phyloP scores from a whole-genome alignment of 2,329 filamentous ascomycete species.

The Diplodia sapinea region DNA sequence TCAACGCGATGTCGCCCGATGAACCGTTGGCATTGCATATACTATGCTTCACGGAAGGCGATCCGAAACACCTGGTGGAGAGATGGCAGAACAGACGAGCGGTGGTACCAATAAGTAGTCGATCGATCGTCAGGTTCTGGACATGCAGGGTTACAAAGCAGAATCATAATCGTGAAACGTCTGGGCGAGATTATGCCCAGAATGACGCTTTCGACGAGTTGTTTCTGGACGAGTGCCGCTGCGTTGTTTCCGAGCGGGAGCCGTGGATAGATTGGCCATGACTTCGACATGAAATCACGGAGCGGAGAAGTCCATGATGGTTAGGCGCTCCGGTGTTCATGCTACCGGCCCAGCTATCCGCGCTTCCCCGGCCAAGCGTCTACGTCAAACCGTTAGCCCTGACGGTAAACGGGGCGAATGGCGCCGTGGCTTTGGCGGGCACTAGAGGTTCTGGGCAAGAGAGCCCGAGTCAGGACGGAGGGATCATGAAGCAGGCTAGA shows the following conservation, averaged over 20 bases:
- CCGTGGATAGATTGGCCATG: slow-evolving; percentile 22
- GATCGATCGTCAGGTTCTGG: background rate
- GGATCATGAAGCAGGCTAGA: slow-evolving; percentile 20
- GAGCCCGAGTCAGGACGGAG: slow-evolving; percentile 8
- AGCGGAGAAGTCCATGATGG: background rate
- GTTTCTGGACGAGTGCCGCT: background rate
- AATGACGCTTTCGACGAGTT: background rate
- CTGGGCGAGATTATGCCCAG: background rate
- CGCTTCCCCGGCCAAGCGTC: slow-evolving; percentile 19
- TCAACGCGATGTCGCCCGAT: background rate
- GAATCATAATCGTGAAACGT: slow-evolving; percentile 7
- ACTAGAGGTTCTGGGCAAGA: slow-evolving; percentile 1
- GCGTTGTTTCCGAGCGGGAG: background rate
- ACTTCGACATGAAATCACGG: slow-evolving; percentile 5
- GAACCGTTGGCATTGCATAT: background rate
- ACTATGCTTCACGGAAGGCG: slow-evolving; percentile 3
- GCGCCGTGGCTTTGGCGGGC: slow-evolving; percentile 9
- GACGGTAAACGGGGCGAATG: slow-evolving; percentile 10
- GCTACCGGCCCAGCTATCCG: background rate
- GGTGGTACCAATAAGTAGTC: background rate
- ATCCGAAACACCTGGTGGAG: background rate
- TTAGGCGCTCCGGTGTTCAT: slow-evolving; percentile 1
- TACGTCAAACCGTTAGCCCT: slow-evolving; percentile 15
- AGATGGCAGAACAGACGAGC: background rate
- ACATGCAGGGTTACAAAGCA: background rate